Conservation (phyloP, 2,329 filamentous ascomycete genomes). For the Helicocarpus griseus region DNA sequence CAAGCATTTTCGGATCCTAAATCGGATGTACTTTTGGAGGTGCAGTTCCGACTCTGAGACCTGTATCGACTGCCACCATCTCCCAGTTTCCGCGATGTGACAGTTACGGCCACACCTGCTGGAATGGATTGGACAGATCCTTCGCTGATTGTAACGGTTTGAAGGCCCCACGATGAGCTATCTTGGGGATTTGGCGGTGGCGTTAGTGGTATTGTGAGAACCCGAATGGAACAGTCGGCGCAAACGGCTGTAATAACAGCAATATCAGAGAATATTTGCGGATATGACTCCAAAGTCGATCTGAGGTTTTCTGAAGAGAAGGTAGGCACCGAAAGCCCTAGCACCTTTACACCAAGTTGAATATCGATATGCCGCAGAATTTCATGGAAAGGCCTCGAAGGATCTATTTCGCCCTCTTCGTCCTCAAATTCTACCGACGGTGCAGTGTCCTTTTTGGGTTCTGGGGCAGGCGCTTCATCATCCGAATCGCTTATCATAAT, state of each 20-base stretch:
- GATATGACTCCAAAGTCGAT: conserved; percentile 34
- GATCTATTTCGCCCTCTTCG: conserved; percentile 50
- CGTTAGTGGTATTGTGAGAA: conserved; percentile 46
- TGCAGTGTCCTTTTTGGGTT: conserved; percentile 17
- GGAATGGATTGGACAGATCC: conserved; percentile 41
- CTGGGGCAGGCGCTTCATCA: conserved; percentile 41
- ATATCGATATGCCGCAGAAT: conserved; percentile 48
- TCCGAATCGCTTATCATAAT: conserved; percentile 49
- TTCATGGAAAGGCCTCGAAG: conserved; percentile 43
- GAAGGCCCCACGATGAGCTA: conserved; percentile 31
- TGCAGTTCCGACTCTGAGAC: conserved; percentile 21
- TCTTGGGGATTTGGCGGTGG: conserved; percentile 38
- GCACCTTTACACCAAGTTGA: conserved; percentile 43
- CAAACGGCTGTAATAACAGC: conserved; percentile 48
- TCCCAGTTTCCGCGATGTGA: conserved; percentile 34
- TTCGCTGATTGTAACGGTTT: conserved; percentile 39
- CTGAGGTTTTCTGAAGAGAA: conserved; percentile 34
- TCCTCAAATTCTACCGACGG: conserved; percentile 38
- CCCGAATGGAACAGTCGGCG: conserved; percentile 45
- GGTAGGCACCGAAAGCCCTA: conserved; percentile 40
- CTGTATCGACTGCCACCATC: conserved; percentile 21
- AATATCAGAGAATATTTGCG: conserved; percentile 38
- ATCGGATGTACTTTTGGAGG: conserved; percentile 11
- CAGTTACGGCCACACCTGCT: conserved; percentile 43
- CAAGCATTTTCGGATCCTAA: conserved; percentile 21